phyloP scores from a whole-genome alignment of 139 green algal species.

The Ostreobium quekettii region DNA sequence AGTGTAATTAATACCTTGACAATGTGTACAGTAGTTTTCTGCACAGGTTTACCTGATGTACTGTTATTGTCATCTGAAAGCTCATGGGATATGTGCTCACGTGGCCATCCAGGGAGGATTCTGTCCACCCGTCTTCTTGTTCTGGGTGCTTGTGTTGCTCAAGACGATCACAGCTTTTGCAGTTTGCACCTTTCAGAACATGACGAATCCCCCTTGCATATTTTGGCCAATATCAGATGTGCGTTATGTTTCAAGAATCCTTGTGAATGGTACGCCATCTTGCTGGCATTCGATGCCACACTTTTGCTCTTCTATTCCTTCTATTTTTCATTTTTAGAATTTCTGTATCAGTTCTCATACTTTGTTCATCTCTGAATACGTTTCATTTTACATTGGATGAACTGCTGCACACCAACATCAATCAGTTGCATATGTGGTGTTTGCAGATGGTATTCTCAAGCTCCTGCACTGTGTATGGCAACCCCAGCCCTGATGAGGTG shows the following conservation, averaged over 20 bases:
- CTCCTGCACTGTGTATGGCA: constrained; percentile 94
- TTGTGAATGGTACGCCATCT: too few relatives aligned
- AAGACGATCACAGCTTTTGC: constrained; percentile 1
- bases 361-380: too few relatives aligned
- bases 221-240: not conserved
- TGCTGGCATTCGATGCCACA: too few relatives aligned
- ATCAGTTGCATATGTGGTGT: constrained; percentile 16
- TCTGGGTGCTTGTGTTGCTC: not conserved
- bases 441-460: constrained; percentile 84
- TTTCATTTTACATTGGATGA: too few relatives aligned
- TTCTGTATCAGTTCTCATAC: not conserved
- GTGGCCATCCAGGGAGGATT: too few relatives aligned
- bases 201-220: not conserved
- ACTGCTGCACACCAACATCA: too few relatives aligned
- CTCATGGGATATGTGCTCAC: too few relatives aligned
- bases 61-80: too few relatives aligned
- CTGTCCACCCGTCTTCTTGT: too few relatives aligned
- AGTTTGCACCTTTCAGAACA: not conserved
- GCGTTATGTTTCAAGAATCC: constrained; percentile 7
- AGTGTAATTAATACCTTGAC: too few relatives aligned
- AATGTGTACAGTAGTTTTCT: too few relatives aligned
- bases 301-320: constrained; percentile 1
- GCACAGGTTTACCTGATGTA: too few relatives aligned
- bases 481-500: constrained; percentile 66
- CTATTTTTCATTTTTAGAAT: not conserved